Conservation (phyloP, 108 stramenopile genomes). For the Fragilaria crotonensis region DNA sequence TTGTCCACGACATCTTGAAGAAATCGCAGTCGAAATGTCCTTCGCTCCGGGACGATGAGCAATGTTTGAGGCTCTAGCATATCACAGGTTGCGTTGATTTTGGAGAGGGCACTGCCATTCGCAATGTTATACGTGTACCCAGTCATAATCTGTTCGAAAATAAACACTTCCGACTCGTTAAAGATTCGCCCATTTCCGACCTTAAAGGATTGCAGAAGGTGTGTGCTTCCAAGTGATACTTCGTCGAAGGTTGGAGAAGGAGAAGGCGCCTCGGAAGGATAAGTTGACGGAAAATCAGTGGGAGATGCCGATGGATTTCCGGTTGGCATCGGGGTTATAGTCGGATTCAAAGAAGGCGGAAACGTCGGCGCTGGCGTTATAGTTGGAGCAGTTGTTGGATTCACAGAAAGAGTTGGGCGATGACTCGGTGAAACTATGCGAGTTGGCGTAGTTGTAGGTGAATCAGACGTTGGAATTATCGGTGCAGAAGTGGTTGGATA, state of each 20-base stretch:
- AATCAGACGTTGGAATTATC: no score
- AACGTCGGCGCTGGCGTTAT: neutral
- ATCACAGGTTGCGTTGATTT: neutral
- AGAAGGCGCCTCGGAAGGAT: constrained; percentile 19
- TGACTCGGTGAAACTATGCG: no score
- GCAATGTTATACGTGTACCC: constrained; percentile 27
- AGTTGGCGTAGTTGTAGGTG: no score
- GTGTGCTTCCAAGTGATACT: neutral
- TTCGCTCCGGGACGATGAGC: constrained; percentile 2
- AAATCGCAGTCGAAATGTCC: neutral
- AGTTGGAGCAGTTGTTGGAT: neutral
- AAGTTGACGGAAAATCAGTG: constrained; percentile 4
- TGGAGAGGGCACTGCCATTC: neutral
- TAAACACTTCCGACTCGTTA: constrained; percentile 2
- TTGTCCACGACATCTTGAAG: constrained; percentile 3
- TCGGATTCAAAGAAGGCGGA: neutral
- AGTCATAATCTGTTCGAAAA: constrained; percentile 17
- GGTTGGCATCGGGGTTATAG: neutral
- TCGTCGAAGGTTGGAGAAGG: constrained; percentile 13
- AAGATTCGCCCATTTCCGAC: constrained; percentile 21
- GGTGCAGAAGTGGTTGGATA: no score
- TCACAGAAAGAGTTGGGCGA: neutral
- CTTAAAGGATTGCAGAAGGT: constrained; percentile 21
- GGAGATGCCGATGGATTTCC: constrained; percentile 1
- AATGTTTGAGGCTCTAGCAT: neutral